Base-by-base conservation (phyloP, 352 stramenopile genomes). In the Pilasporangium apinafurcum region DNA sequence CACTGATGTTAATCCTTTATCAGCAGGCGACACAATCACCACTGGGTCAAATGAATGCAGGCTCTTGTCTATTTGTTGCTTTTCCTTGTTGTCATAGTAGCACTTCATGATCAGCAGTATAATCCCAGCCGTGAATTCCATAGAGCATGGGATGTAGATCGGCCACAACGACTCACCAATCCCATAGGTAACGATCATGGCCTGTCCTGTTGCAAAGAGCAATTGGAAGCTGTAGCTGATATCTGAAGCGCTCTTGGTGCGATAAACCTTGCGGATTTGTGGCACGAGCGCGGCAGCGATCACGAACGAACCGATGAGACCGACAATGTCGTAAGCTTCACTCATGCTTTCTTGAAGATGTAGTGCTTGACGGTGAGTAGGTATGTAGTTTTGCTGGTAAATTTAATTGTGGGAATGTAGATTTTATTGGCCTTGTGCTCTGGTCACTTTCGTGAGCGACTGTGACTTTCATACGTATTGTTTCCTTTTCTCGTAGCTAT, bases 91-190 rank as follows among this genome's bases (percentile, higher is more conserved):
- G 37, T 65, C 50, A 52, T 61, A 71, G 37, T 51, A 58, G 27
- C 61, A 39, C 48, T 72, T 76, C 50, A 64, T 57, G 22, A 51
- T 30, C n/a, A 75, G 41, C 34, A 74, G 45, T 5, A 43, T 30
- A 30, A 65, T 3, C 2, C 41, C 55, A 13, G 57, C 62, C 17
- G 65, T 16, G 24, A 72, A 46, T 35, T 77, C 65, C 36, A 73
- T 48, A 26, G 62, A 47, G 44, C 49, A 62, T 34, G 65, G 65
- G 33, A 77, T 62, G 46, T 62, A 77, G 37, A 77, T 70, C 21
- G 65, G 62, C 51, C 55, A 77, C n/a, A 77, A 51, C 14, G 31
- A 40, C 24, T 73, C 54, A 35, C 62, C 65, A 33, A 68, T 33
- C 18, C 57, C 62, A 39, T 77, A 77, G n/a, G 65, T 38, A 17